These are phyloP conservation scores for Aspergillus cavernicola DNA, from an alignment of 495 filamentous ascomycete species.

Conservation along the genomic window DNA sequence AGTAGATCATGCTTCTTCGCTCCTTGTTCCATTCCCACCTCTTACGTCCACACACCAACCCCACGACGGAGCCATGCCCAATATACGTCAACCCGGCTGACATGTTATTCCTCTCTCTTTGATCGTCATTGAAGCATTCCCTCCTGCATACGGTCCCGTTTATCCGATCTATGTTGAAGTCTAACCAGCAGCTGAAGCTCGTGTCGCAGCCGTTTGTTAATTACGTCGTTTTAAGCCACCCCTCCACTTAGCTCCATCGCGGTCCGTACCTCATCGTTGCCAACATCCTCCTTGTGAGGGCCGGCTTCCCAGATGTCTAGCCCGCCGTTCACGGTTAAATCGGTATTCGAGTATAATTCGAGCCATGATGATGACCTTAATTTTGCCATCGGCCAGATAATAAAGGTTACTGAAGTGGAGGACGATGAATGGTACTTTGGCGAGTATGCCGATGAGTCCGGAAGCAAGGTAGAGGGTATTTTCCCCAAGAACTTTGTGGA, in stretches of 20 bases:
- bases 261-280: constrained; percentile 14
- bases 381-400: constrained; percentile 80
- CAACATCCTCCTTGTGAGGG: constrained; percentile 22
- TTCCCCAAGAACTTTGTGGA: constrained; percentile 98
- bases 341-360: constrained; percentile 89
- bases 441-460: constrained; percentile 74
- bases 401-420: constrained; percentile 88
- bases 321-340: constrained; percentile 88
- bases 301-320: constrained; percentile 59
- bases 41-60: neutral
- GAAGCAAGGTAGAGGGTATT: constrained; percentile 76
- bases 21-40: neutral
- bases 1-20: neutral
- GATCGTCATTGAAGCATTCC: constrained; percentile 10
- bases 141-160: constrained; percentile 8
- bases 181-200: constrained; percentile 10
- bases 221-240: neutral
- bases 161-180: constrained; percentile 9
- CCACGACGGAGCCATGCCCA: constrained; percentile 9
- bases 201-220: constrained; percentile 1
- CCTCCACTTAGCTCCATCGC: constrained; percentile 13
- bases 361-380: constrained; percentile 90
- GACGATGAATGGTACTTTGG: constrained; percentile 95
- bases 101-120: constrained; percentile 17
- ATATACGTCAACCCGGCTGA: constrained; percentile 23